Evolutionary conservation across 805 yeast species (phyloP), one percentile per base, ranked within the genome.

Genomic region (Vanderwaltozyma yarrowii): DNA sequence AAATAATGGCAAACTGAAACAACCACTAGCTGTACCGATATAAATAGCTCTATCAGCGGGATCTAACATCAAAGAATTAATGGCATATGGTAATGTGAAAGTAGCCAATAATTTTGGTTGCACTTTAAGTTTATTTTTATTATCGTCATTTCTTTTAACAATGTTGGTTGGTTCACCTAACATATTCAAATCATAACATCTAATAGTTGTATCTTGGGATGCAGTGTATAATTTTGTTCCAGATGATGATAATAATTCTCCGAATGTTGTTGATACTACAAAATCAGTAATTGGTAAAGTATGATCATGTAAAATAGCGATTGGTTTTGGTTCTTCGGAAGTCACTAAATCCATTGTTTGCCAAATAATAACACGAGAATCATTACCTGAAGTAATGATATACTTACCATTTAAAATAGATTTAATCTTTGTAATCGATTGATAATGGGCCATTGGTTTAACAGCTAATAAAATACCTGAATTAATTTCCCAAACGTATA

Each of bases 401-500:
- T 73, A 78, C 17, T 77, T 71, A 2, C 80, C 80, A 52, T 86
- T 82, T 11, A 61, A 45, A 1, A 82, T 64, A 49, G 82, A 75
- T 45, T 67, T 69, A 26, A 89, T 56, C 24, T 67, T 69, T 0
- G 79, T 70, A 7, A 86, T 71, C 6, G 70, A 66, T 60, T 89
- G 96, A 58, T 85, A 89, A 62, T 89, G 97, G 1, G 85, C 79
- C 51, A 56, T 50, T 36, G 83, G 88, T 51, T 75, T 76, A 4
- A 76, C 94, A 33, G 73, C 66, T 18, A 88, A 52, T 33, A 92
- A 66, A 18, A 74, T 61, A 0, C 97, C 97, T 2, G 92, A 80
- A 9, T 69, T 59, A 36, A 88, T 54, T 49, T 86, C 95, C 97
- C 97, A 89, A 1, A 88, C 58, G 52, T 82, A 82, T 13, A 92